Evolutionary conservation across 2,329 filamentous ascomycete species (phyloP), one percentile per base, ranked within the genome.

Genomic region (Colletotrichum orchidophilum): DNA sequence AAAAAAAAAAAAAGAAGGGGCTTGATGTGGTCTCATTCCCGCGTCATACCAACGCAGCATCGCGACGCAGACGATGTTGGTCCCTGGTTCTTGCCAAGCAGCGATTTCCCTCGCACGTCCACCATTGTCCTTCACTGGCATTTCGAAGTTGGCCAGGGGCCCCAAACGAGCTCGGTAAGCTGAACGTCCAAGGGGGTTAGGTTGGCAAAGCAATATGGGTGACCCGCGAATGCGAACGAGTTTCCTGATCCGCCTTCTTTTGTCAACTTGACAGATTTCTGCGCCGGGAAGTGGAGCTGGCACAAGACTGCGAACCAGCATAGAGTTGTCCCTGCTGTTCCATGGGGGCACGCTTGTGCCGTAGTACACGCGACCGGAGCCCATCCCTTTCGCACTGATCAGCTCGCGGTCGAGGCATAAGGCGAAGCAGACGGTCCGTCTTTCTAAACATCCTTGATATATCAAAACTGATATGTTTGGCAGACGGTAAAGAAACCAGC

Each of bases 41-140:
- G 58, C 63, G 68, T 71, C 68, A 67, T 70, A 61, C 18, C 26
- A 52, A 31, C 27, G 42, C 68, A 63, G 57, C 31, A 50, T 53
- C 55, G 63, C 50, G 29, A 66, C 67, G 31, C 50, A 46, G 18
- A 46, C 21, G 68, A 33, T 52, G 63, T 67, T 67, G 42, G 24
- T 42, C 27, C 13, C 46, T 42, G 21, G 29, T 42, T 26, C 54
- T 63, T 18, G 62, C 63, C 63, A 70, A 61, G 49, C 39, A 21
- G 35, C 13, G 21, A 54, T 5, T 49, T 60, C 50, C 31, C 21
- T 71, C 39, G 39, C 18, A 46, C 39, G 21, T 31, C 57, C 24
- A 31, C 27, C 35, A 6, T 35, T 42, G 6, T 29, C 35, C 33
- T 61, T 42, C 33, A 70, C 33, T 62, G 52, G 27, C 63, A 67